Percentiles rank a stretch among this genome's conserved stretches.
phyloP scores from a whole-genome alignment of 345 rosid genomes.

The Passiflora organensis region DNA sequence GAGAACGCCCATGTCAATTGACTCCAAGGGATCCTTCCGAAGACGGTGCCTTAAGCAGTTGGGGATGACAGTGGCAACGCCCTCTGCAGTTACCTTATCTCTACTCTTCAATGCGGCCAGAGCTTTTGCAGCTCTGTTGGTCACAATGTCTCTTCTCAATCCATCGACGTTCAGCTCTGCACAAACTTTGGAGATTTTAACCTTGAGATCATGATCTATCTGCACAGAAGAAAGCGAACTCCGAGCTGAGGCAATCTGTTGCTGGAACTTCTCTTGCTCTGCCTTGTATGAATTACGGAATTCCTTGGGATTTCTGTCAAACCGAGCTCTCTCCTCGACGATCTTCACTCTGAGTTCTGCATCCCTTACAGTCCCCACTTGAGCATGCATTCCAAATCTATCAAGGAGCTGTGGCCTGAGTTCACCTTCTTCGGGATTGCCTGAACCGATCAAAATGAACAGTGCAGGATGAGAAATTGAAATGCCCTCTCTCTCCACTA shows the following conservation, averaged over 20 bases:
- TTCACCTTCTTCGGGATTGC: slow-evolving; percentile 95
- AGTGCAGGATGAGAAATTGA: slow-evolving; percentile 92
- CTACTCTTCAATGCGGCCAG: slow-evolving; percentile 84
- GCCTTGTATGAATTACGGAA: slow-evolving; percentile 63
- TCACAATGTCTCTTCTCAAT: slow-evolving; percentile 87
- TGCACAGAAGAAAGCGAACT: slow-evolving; percentile 60
- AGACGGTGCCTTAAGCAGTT: slow-evolving; percentile 96
- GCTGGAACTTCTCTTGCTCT: slow-evolving; percentile 90
- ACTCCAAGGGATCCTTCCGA: slow-evolving; percentile 93
- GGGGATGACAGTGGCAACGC: slow-evolving; percentile 94
- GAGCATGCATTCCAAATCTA: slow-evolving; percentile 93
- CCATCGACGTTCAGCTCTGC: slow-evolving; percentile 93
- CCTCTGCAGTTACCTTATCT: slow-evolving; percentile 73
- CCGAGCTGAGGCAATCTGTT: slow-evolving; percentile 69
- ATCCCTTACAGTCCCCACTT: slow-evolving; percentile 85
- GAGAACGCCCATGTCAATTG: slow-evolving; percentile 85
- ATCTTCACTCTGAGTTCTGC: slow-evolving; percentile 89
- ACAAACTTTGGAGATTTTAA: slow-evolving; percentile 92
- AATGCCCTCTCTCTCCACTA: slow-evolving; percentile 92
- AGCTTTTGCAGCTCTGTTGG: slow-evolving; percentile 94
- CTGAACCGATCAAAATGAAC: slow-evolving; percentile 87
- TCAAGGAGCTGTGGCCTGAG: slow-evolving; percentile 89
- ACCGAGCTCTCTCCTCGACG: slow-evolving; percentile 84
- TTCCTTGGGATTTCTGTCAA: slow-evolving; percentile 79
- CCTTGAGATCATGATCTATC: slow-evolving; percentile 77